These are phyloP conservation scores for Speleostelium caveatum DNA, from an alignment of 78 protist species.

Conservation along the genomic window DNA sequence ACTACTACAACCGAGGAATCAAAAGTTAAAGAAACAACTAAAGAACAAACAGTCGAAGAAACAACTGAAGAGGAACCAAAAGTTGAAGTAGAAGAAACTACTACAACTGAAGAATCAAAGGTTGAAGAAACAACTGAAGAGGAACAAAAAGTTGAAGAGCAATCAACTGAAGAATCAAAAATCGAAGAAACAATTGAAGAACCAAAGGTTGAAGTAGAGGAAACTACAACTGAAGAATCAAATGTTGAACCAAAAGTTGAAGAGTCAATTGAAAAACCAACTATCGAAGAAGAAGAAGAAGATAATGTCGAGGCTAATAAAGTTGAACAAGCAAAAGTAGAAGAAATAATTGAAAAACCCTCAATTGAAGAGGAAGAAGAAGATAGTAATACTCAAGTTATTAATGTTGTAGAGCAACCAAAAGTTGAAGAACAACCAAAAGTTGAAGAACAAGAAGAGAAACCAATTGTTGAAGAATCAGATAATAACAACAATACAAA, in stretches of 20 bases:
- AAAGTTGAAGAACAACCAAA: not conserved
- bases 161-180: not conserved
- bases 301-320: not conserved
- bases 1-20: not conserved
- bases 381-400: too few relatives aligned
- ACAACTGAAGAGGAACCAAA: not conserved
- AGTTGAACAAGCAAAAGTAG: not conserved
- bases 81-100: not conserved
- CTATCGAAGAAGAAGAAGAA: not conserved
- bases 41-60: too few relatives aligned
- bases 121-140: not conserved
- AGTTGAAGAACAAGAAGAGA: not conserved
- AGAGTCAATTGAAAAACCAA: not conserved
- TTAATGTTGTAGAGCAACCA: not conserved
- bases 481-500: not conserved
- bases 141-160: constrained; percentile 1
- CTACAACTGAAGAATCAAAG: not conserved
- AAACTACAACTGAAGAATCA: not conserved
- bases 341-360: not conserved
- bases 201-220: not conserved
- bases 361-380: not conserved
- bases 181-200: not conserved
- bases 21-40: too few relatives aligned
- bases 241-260: not conserved
- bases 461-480: constrained; percentile 22